Conservation (phyloP, 345 rosid genomes). For the Boechera retrofracta region DNA sequence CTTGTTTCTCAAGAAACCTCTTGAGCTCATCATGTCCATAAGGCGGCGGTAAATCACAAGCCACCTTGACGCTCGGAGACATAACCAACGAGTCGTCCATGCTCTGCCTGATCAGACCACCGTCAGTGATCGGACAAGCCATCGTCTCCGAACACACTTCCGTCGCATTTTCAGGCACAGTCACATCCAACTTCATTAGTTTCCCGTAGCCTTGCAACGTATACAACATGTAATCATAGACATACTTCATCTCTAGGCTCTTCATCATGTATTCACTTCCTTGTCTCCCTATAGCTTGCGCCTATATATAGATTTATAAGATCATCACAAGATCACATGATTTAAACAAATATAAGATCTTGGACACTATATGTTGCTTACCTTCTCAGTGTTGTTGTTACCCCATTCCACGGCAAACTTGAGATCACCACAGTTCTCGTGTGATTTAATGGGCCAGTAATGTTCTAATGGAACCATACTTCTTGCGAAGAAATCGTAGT, state of each 20-base stretch:
- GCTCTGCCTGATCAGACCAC: constrained; percentile 46
- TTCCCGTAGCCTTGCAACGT: constrained; percentile 51
- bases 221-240: constrained; percentile 71
- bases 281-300: constrained; percentile 53
- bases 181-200: constrained; percentile 56
- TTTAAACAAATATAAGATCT: background rate
- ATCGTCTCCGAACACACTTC: constrained; percentile 51
- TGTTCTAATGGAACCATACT: constrained; percentile 55
- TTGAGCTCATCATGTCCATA: constrained; percentile 37
- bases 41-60: constrained; percentile 57
- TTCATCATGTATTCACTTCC: constrained; percentile 55
- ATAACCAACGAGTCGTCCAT: constrained; percentile 59
- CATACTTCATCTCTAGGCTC: constrained; percentile 53
- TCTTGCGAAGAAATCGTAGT: constrained; percentile 54
- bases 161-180: constrained; percentile 45
- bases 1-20: constrained; percentile 42
- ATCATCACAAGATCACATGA: background rate
- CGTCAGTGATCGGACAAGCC: constrained; percentile 47
- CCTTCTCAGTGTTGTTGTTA: constrained; percentile 50
- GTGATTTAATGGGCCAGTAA: constrained; percentile 57
- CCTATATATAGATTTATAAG: constrained; percentile 44
- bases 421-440: constrained; percentile 48
- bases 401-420: constrained; percentile 64
- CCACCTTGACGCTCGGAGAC: constrained; percentile 47
- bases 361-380: constrained; percentile 3